Conservation (phyloP, 2,329 filamentous ascomycete genomes). For the Fusarium longipes region DNA sequence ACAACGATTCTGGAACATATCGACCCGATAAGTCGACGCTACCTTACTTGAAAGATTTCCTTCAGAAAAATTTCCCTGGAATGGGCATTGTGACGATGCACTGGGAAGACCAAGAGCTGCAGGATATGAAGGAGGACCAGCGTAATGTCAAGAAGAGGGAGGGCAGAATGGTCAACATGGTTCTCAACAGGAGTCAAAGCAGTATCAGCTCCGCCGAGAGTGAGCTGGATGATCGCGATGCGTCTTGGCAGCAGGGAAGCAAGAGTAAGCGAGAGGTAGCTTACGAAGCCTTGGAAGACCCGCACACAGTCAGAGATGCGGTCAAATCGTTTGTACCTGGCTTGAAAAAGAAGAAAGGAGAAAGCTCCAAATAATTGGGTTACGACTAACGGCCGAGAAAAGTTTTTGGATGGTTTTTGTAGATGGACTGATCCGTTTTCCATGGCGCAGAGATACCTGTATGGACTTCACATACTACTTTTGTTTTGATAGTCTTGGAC, state of each 20-base stretch:
- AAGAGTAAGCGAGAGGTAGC: slow-evolving; percentile 66
- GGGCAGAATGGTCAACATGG: slow-evolving; percentile 63
- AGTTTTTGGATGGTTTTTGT: slow-evolving; percentile 5
- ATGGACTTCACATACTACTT: slow-evolving; percentile 25
- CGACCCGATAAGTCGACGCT: slow-evolving; percentile 83
- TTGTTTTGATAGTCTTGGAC: slow-evolving; percentile 13
- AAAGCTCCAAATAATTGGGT: slow-evolving; percentile 34
- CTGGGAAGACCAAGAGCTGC: slow-evolving; percentile 81
- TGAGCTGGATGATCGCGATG: slow-evolving; percentile 60
- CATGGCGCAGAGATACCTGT: slow-evolving; percentile 37
- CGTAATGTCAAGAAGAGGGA: slow-evolving; percentile 76
- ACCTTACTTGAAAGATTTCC: slow-evolving; percentile 75
- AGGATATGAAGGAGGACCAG: slow-evolving; percentile 81
- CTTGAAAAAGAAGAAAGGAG: slow-evolving; percentile 30
- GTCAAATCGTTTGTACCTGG: slow-evolving; percentile 46
- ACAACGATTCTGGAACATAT: slow-evolving; percentile 96
- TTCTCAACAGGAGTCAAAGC: slow-evolving; percentile 67
- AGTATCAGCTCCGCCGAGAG: slow-evolving; percentile 65
- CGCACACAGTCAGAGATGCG: slow-evolving; percentile 56
- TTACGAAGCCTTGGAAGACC: slow-evolving; percentile 63
- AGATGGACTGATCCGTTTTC: slow-evolving; percentile 15
- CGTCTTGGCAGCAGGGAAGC: slow-evolving; percentile 52
- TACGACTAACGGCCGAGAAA: slow-evolving; percentile 36
- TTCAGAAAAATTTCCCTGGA: slow-evolving; percentile 79
- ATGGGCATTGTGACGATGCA: slow-evolving; percentile 79